These are phyloP conservation scores for Cladosporium sp. DNA, from an alignment of 2,329 filamentous ascomycete species.

Conservation along the genomic window DNA sequence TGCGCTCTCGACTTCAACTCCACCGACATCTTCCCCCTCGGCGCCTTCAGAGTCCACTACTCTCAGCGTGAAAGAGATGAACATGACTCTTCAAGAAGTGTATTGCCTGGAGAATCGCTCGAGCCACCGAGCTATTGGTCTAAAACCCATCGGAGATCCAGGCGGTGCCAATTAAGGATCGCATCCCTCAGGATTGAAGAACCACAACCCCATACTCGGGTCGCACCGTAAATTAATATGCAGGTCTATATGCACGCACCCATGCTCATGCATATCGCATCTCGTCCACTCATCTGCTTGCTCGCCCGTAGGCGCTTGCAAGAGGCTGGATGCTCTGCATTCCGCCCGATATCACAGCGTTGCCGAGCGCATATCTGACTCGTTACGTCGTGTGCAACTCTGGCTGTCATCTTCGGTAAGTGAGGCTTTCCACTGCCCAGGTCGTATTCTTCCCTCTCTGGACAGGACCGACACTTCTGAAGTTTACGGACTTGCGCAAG, in stretches of 20 bases:
- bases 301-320: slow-evolving; percentile 5
- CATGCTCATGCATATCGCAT: slow-evolving; percentile 10
- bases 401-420: not conserved
- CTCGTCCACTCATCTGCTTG: slow-evolving; percentile 6
- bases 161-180: too few relatives aligned
- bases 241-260: slow-evolving; percentile 6
- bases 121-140: too few relatives aligned
- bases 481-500: too few relatives aligned
- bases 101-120: too few relatives aligned
- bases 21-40: not conserved
- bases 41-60: not conserved
- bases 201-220: not conserved
- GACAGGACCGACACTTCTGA: too few relatives aligned
- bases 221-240: not conserved
- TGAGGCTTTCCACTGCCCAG: not conserved
- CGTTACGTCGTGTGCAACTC: not conserved
- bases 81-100: too few relatives aligned
- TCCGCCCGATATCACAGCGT: not conserved
- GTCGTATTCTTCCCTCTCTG: too few relatives aligned
- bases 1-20: not conserved
- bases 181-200: not conserved
- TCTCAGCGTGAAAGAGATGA: not conserved
- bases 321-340: slow-evolving; percentile 10
- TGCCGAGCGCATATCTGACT: slow-evolving; percentile 7
- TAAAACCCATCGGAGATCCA: too few relatives aligned